Conservation (phyloP, 352 stramenopile species). For the Globisporangium radiosum region DNA sequence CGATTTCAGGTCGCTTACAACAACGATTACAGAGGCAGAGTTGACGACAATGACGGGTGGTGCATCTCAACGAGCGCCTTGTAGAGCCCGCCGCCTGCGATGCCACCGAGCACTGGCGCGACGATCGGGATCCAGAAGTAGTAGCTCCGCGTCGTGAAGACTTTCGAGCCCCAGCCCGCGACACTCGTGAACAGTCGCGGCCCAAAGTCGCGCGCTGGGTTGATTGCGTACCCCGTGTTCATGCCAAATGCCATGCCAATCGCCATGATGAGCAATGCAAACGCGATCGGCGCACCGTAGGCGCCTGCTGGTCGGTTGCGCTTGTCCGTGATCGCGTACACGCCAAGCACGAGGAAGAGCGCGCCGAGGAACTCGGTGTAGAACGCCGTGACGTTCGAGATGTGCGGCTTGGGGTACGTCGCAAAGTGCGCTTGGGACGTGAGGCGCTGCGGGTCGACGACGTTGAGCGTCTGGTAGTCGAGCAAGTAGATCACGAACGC, state of each 20-base stretch:
- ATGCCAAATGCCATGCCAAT: slow-evolving; percentile 61
- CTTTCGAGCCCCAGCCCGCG: slow-evolving; percentile 37
- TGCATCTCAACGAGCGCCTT: slow-evolving; percentile 34
- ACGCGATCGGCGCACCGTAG: slow-evolving; percentile 29
- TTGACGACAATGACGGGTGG: slow-evolving; percentile 16
- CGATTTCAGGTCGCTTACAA: neutral
- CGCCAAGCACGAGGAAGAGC: slow-evolving; percentile 39
- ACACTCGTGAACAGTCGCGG: slow-evolving; percentile 34
- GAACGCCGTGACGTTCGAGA: slow-evolving; percentile 38
- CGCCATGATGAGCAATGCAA: slow-evolving; percentile 39
- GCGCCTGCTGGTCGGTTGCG: slow-evolving; percentile 44
- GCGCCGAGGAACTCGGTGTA: slow-evolving; percentile 55
- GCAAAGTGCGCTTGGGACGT: no score
- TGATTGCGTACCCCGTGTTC: slow-evolving; percentile 66
- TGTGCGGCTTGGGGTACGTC: no score
- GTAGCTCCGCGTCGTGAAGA: slow-evolving; percentile 31
- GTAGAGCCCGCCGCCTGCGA: slow-evolving; percentile 34
- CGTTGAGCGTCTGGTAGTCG: no score
- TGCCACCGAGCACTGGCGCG: slow-evolving; percentile 33
- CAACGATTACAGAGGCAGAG: neutral
- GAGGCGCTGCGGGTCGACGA: no score
- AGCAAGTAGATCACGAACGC: no score
- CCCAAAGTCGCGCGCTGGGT: slow-evolving; percentile 50
- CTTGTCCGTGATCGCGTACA: slow-evolving; percentile 49
- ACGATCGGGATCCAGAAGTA: slow-evolving; percentile 70